Evolutionary conservation across 371 early-diverging fungal species (phyloP).

Genomic region (Mortierella sp.): DNA sequence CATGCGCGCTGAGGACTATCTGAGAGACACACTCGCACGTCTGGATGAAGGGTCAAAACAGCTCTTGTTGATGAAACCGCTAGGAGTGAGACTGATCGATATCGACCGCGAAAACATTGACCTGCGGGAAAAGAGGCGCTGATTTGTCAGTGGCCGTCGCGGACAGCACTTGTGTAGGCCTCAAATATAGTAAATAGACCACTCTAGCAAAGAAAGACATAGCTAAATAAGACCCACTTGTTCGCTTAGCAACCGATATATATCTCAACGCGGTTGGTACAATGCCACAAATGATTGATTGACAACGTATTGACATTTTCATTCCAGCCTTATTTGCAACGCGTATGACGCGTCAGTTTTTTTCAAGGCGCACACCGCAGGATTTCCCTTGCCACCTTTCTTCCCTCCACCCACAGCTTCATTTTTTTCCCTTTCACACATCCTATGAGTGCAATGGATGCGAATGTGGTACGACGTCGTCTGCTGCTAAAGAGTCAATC

Average conservation of each 20-base stretch:
- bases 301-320: too few relatives aligned
- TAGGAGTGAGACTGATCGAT: not conserved
- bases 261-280: too few relatives aligned
- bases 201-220: not conserved
- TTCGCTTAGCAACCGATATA: too few relatives aligned
- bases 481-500: not conserved
- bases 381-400: too few relatives aligned
- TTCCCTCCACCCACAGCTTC: too few relatives aligned
- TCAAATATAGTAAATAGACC: not conserved
- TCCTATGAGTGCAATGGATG: slow-evolving; percentile 15
- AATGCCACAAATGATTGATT: too few relatives aligned
- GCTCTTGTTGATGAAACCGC: not conserved
- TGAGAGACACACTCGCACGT: not conserved
- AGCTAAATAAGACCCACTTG: too few relatives aligned
- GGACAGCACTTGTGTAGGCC: not conserved
- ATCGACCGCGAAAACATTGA: not conserved
- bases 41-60: not conserved
- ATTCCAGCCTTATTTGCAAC: too few relatives aligned
- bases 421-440: too few relatives aligned
- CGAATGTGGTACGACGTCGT: not conserved
- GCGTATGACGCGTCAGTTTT: not conserved
- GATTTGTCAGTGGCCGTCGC: not conserved
- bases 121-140: not conserved
- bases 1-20: not conserved
- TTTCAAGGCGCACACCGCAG: too few relatives aligned